These are phyloP conservation scores for Prunus persica DNA, from an alignment of 306 rosid species.

Conservation along the genomic window Prunus_persica_NCBIv2 NC_034009.1:31835501-31836000, in stretches of 20 bases:
- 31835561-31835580: no score
- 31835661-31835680: constrained; percentile 82
- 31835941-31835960: background rate
- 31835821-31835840: background rate
- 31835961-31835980: background rate
- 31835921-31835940: background rate
- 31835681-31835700: constrained; percentile 70
- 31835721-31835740: constrained; percentile 50
- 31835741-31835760: background rate
- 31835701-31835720: constrained; percentile 59
- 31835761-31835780: background rate
- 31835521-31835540: constrained; percentile 80
- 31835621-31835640: background rate
- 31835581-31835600: background rate
- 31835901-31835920: background rate
- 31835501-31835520: constrained; percentile 58
- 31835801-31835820: background rate
- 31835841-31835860: background rate
- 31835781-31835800: background rate
- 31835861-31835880: background rate
- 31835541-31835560: background rate
- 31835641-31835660: constrained; percentile 16
- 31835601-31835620: background rate
- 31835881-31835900: background rate
- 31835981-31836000: background rate